Base-by-base conservation (phyloP, 148 eudicot genomes). In the Suaeda aralocaspica region DNA sequence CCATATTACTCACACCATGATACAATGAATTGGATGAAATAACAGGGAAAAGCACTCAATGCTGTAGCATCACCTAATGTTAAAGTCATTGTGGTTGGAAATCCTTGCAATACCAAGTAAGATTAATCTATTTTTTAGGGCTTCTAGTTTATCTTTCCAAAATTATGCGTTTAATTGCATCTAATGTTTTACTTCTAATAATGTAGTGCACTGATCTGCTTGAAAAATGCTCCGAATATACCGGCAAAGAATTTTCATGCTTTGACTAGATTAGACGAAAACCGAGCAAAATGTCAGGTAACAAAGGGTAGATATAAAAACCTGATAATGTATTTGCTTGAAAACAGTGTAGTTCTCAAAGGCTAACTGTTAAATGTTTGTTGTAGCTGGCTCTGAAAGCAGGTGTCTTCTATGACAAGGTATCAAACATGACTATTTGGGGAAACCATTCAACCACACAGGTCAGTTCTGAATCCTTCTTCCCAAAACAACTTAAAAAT, bases 361-460 rank as follows among this genome's bases (percentile, higher is more conserved):
- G 9, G n/a, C n/a, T 50, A 46, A 48, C 31, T 44, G 36, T 10
- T 55, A 60, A 41, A 49, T 67, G 59, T 72, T 25, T 81, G 59
- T 29, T 81, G 80, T 84, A 94, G 99, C 83, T 95, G 75, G 99
- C 99, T 69, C 78, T 95, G 33, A 91, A 88, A 82, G 99, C 99
- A 21, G 97, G 97, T 66, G 99, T 95, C 41, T 95, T 95, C 79
- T 95, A 95, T 70, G 99, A 95, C 77, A 82, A 87, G 72, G 99
- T 95, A 66, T 95, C 99, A 12, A 95, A 95, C 60, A 67, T 95
- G 82, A 95, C 99, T 59, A 95, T 95, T 50, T 95, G 99, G 99
- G 99, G 99, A 81, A 95, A 95, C 74, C 99, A 95, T 82, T 94
- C 99, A 9, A 94, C 99, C 34, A 91, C 99, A 80, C 99, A 95